Evolutionary conservation across 257 asterid species (phyloP).

Genomic region (Solanum tarapatanum): DNA sequence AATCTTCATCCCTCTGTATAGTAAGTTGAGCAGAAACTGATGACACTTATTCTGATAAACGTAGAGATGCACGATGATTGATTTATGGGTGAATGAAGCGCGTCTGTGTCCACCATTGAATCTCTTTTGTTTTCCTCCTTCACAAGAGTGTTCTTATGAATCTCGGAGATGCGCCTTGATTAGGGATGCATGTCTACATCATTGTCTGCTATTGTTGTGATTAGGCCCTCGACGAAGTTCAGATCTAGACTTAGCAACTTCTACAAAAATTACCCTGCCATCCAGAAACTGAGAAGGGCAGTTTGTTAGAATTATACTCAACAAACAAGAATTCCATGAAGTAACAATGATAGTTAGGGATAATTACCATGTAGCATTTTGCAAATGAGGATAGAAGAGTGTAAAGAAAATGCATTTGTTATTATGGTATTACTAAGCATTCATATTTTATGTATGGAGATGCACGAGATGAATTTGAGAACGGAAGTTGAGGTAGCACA

Average conservation of each 20-base stretch:
- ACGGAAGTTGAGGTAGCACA: neutral
- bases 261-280: constrained; percentile 81
- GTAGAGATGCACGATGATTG: neutral
- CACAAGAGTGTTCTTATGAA: neutral
- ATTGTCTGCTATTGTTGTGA: constrained; percentile 16
- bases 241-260: constrained; percentile 53
- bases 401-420: neutral
- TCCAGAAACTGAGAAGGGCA: constrained; percentile 49
- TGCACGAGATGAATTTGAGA: neutral
- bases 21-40: neutral
- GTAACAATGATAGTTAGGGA: neutral
- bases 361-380: neutral
- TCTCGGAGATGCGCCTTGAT: neutral
- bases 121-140: neutral
- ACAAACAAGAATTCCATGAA: neutral
- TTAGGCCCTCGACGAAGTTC: constrained; percentile 23
- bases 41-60: neutral
- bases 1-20: neutral
- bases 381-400: neutral
- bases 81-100: neutral
- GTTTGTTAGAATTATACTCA: neutral
- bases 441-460: neutral
- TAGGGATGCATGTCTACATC: neutral
- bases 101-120: neutral
- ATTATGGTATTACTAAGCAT: neutral